A percentile compares a stretch with the other conserved stretches of the same genome.
phyloP scores from a whole-genome alignment of 2,329 filamentous ascomycete genomes.

The Penicillium vulpinum region DNA sequence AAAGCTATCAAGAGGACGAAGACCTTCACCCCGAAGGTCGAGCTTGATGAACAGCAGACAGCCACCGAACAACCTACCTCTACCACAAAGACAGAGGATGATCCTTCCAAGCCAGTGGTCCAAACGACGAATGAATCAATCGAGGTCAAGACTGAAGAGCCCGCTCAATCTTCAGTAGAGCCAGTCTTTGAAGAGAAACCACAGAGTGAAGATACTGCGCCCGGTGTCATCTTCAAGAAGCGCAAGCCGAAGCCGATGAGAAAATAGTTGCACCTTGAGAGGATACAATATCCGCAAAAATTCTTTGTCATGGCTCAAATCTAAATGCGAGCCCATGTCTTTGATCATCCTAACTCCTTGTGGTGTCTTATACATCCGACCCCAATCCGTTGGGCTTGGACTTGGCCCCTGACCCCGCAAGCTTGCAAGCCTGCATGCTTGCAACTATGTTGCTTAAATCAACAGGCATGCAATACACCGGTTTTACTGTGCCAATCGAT shows the following conservation, averaged over 20 bases:
- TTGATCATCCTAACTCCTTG: neutral
- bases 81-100: slow-evolving; percentile 19
- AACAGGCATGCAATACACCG: neutral
- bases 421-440: neutral
- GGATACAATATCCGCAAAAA: neutral
- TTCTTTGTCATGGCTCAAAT: neutral
- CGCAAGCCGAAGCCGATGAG: slow-evolving; percentile 49
- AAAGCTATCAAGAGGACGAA: slow-evolving; percentile 41
- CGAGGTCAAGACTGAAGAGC: slow-evolving; percentile 32
- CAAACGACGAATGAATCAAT: slow-evolving; percentile 14
- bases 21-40: slow-evolving; percentile 11
- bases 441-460: neutral
- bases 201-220: slow-evolving; percentile 23
- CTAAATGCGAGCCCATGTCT: neutral
- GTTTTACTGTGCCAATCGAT: neutral
- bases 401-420: too few relatives aligned
- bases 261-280: slow-evolving; percentile 28
- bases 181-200: slow-evolving; percentile 9
- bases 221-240: slow-evolving; percentile 50
- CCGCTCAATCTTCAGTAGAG: slow-evolving; percentile 4
- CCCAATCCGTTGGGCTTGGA: neutral
- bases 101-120: slow-evolving; percentile 5
- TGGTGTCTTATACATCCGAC: neutral
- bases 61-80: slow-evolving; percentile 4
- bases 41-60: slow-evolving; percentile 17